phyloP scores from a whole-genome alignment of 2,329 filamentous ascomycete genomes.

The Epichloe sibirici region DNA sequence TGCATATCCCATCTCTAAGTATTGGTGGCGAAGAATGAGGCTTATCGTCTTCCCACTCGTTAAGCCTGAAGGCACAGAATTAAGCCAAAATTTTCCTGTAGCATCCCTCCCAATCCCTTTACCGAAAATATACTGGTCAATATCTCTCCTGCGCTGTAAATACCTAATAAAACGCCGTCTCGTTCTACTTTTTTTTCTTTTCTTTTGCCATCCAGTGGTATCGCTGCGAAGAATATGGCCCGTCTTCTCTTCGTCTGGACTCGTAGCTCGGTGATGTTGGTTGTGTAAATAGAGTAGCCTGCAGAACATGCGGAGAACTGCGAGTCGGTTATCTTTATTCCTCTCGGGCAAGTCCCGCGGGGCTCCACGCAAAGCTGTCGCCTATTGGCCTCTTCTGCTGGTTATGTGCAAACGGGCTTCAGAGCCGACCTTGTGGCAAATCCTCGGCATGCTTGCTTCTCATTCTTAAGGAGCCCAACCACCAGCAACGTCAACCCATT shows the following conservation, averaged over 20 bases:
- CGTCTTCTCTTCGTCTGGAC: background rate
- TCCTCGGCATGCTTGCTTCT: background rate
- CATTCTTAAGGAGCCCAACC: slow-evolving; percentile 58
- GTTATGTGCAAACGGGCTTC: background rate
- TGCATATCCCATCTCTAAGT: slow-evolving; percentile 10
- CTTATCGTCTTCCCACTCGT: slow-evolving; percentile 1
- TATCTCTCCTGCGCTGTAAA: slow-evolving; percentile 4
- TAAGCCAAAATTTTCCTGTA: slow-evolving; percentile 4
- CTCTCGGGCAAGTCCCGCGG: background rate
- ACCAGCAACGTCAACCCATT: slow-evolving; percentile 96
- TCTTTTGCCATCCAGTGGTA: slow-evolving; percentile 1
- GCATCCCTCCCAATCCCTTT: slow-evolving; percentile 5
- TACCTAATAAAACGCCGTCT: slow-evolving; percentile 9
- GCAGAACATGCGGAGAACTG: background rate
- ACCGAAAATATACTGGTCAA: slow-evolving; percentile 4
- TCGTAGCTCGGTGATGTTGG: background rate
- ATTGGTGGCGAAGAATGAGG: slow-evolving; percentile 5
- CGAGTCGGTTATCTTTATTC: background rate
- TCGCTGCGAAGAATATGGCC: background rate
- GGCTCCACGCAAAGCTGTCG: background rate
- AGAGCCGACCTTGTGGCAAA: background rate
- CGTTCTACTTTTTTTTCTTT: background rate
- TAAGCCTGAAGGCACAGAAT: slow-evolving; percentile 2
- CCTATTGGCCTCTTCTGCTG: background rate
- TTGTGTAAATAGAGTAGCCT: background rate